Evolutionary conservation across 345 rosid genomes (phyloP), one percentile per base, ranked within the genome.

Genomic region (Acer campestre): DNA sequence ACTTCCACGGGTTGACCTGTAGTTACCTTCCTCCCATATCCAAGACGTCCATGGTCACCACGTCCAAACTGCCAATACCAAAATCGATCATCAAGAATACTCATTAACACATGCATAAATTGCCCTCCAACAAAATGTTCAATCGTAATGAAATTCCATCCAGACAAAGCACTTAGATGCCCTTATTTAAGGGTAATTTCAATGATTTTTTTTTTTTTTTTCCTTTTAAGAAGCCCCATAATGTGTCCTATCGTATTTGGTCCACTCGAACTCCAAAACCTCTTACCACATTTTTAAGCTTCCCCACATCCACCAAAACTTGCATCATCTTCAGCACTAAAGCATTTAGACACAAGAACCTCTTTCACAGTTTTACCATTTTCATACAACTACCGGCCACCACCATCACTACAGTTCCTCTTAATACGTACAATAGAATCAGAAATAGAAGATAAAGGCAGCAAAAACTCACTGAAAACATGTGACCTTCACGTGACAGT

Each of bases 41-140:
- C 99, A 8, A 94, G 95, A 9, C 99, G 88, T 29, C 99, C 98
- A 10, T 97, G 99, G 83, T 97, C 99, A 22, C 99, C 99, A 66
- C 98, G 86, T 35, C 99, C 99, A 76, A 97, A 94, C 99, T 96
- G 85, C 78, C 79, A 71, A 61, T 59, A 14, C 55, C 71, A 80
- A 71, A 81, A 68, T 31, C 56, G 38, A 68, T 72, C 44, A 63
- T 66, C 63, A 73, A 27, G 40, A 38, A 59, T 59, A 12, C 44
- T 31, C 3, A 27, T 22, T 59, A n/a, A 20, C 2, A 17, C 17
- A 17, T 7, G 20, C 20, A 58, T 20, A 58, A 20, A 58, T 20
- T 58, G 62, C 38, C 38, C 38, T 35, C 38, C 38, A 4, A 35
- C 38, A 35, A 35, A 35, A 35, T 35, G 38, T 35, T 35, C 38